A percentile compares a stretch with the other conserved stretches of the same genome.
phyloP scores from a whole-genome alignment of 305 asterid genomes.

The Petunia hybrid region DNA sequence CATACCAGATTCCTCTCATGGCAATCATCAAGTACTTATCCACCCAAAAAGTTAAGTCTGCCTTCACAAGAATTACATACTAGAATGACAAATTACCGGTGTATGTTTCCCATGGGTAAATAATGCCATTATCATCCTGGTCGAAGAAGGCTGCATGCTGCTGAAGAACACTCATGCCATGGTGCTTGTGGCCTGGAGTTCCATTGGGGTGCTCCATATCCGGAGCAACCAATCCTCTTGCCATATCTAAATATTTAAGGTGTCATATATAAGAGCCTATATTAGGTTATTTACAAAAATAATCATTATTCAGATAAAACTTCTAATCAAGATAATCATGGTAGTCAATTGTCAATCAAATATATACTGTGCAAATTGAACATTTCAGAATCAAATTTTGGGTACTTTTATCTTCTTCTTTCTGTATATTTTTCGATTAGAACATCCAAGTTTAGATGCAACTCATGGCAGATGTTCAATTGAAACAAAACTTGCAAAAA shows the following conservation, averaged over 20 bases:
- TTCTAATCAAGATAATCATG: neutral
- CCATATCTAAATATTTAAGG: constrained; percentile 61
- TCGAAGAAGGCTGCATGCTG: constrained; percentile 92
- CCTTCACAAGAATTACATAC: neutral
- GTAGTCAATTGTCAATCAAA: no score
- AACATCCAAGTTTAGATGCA: neutral
- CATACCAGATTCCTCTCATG: neutral
- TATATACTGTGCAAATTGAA: no score
- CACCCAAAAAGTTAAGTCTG: neutral
- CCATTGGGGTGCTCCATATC: constrained; percentile 87
- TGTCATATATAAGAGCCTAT: neutral
- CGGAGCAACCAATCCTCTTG: constrained; percentile 80
- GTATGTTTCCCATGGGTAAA: constrained; percentile 93
- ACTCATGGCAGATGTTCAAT: neutral
- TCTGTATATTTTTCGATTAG: no score
- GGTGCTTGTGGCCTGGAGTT: constrained; percentile 67
- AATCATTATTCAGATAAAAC: neutral
- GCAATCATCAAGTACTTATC: neutral
- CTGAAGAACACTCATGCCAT: constrained; percentile 78
- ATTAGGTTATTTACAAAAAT: neutral
- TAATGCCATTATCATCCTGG: constrained; percentile 74
- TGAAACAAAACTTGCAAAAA: neutral
- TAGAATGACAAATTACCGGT: constrained; percentile 51
- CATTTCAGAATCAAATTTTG: no score
- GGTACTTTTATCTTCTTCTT: no score